These are phyloP conservation scores for Kitagawia praeruptora DNA, from an alignment of 129 eudicot genomes.

Conservation along the genomic window DNA sequence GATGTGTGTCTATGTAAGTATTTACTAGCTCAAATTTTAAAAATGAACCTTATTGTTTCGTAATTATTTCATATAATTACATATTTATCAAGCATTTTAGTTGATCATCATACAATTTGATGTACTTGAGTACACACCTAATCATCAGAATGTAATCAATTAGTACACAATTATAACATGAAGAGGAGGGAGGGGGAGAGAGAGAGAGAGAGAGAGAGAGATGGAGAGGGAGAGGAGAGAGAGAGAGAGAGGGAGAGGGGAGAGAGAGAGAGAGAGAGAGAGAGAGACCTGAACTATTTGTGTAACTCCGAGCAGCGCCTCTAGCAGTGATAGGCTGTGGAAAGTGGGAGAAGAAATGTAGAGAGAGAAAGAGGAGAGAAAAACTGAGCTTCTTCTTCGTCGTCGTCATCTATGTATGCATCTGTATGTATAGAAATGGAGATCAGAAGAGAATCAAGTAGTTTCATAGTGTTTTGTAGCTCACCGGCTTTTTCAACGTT, in stretches of 20 bases:
- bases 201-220: not conserved
- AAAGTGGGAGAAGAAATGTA: slow-evolving; percentile 28
- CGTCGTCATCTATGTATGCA: not conserved
- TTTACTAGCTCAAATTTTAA: not conserved
- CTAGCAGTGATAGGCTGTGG: slow-evolving; percentile 36
- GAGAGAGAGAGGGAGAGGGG: not conserved
- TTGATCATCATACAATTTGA: not conserved
- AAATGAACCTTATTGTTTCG: not conserved
- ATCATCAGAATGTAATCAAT: not conserved
- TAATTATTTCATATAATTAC: not conserved
- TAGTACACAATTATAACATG: not conserved
- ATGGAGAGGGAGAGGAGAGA: not conserved
- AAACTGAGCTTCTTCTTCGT: slow-evolving; percentile 18
- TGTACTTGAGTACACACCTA: too few relatives aligned
- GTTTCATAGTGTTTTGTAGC: not conserved
- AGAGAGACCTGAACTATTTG: slow-evolving; percentile 32
- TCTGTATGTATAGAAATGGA: not conserved
- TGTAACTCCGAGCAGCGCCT: slow-evolving; percentile 34
- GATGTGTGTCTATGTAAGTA: not conserved
- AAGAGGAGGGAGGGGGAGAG: not conserved
- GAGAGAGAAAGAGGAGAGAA: slow-evolving; percentile 40
- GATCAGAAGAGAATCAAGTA: not conserved
- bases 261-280: slow-evolving; percentile 1
- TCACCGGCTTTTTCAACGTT: not conserved
- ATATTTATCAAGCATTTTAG: not conserved